Conservation (phyloP, 176 grass and related monocot species). For the Ensete glaucum region DNA sequence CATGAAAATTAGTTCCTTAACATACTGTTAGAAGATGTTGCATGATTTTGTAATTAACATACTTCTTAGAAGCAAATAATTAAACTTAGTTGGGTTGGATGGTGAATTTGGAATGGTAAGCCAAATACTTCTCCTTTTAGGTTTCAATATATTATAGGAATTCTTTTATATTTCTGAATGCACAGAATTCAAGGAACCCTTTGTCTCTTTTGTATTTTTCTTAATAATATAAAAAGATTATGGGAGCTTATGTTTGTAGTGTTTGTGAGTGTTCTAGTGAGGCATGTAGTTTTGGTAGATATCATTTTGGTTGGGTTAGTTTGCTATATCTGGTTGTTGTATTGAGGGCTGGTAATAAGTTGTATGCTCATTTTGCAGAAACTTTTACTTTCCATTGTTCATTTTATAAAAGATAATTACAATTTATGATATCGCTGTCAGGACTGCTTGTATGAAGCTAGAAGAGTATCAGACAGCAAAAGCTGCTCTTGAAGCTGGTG, state of each 20-base stretch:
- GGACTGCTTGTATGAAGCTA: constrained; percentile 70
- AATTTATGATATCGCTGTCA: constrained; percentile 17
- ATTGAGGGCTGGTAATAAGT: background rate
- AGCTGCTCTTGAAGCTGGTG: constrained; percentile 62
- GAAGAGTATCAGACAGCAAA: constrained; percentile 93
- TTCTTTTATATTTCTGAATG: background rate
- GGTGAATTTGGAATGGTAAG: background rate
- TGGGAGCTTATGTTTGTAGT: too few species aligned
- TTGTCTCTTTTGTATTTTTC: too few species aligned
- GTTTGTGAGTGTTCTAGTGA: background rate
- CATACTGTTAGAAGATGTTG: too few species aligned
- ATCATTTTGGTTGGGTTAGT: background rate
- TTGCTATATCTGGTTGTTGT: background rate
- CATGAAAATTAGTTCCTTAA: too few species aligned
- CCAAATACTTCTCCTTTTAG: background rate
- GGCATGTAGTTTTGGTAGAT: background rate
- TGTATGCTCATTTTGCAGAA: background rate
- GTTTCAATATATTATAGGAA: background rate
- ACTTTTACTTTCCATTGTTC: background rate
- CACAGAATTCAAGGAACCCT: too few species aligned
- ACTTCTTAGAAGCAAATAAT: background rate
- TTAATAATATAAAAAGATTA: too few species aligned
- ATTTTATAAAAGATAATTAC: background rate
- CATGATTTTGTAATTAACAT: too few species aligned
- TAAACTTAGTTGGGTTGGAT: background rate